Evolutionary conservation across 78 protist species (phyloP).

Genomic region (Thecamonas trahens): DNA sequence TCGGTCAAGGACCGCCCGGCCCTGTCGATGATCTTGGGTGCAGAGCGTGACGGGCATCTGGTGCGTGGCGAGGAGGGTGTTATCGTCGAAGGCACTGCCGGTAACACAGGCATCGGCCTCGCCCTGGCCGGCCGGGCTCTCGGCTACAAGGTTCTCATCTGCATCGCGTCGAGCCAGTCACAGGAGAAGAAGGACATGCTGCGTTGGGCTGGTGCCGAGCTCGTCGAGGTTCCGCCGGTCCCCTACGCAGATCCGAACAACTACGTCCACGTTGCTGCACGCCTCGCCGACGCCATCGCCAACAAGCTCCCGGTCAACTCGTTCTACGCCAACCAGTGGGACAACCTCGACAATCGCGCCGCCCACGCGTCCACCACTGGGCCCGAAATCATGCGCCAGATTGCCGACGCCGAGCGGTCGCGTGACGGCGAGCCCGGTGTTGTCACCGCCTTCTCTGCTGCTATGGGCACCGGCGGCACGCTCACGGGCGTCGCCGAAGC

Average conservation of each 20-base stretch:
- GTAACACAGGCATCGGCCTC: conserved; percentile 64
- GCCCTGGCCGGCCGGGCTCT: conserved; percentile 43
- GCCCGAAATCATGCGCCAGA: conserved; percentile 60
- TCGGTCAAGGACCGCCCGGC: conserved; percentile 46
- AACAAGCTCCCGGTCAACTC: too few species aligned
- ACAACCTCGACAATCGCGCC: conserved; percentile 51
- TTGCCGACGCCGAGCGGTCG: too few species aligned
- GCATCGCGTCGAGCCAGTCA: conserved; percentile 47
- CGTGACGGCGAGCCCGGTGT: conserved; percentile 27
- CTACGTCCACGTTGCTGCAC: too few species aligned
- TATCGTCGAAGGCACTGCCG: conserved; percentile 82
- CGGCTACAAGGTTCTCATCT: conserved; percentile 51
- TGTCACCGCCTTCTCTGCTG: conserved; percentile 20
- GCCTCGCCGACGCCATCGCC: too few species aligned
- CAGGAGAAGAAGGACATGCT: conserved; percentile 48
- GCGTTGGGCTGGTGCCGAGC: conserved; percentile 43
- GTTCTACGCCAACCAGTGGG: conserved; percentile 65
- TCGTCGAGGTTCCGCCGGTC: conserved; percentile 37
- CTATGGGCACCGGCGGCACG: conserved; percentile 75
- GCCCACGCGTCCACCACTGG: conserved; percentile 66
- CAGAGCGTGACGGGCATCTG: too few species aligned
- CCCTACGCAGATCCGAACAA: conserved; percentile 38
- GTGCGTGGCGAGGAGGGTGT: too few species aligned
- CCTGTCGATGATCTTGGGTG: background rate
- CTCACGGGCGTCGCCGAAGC: conserved; percentile 56